These are phyloP conservation scores for Penicillium bialowiezense DNA, from an alignment of 495 filamentous ascomycete genomes.

Conservation along the genomic window DNA sequence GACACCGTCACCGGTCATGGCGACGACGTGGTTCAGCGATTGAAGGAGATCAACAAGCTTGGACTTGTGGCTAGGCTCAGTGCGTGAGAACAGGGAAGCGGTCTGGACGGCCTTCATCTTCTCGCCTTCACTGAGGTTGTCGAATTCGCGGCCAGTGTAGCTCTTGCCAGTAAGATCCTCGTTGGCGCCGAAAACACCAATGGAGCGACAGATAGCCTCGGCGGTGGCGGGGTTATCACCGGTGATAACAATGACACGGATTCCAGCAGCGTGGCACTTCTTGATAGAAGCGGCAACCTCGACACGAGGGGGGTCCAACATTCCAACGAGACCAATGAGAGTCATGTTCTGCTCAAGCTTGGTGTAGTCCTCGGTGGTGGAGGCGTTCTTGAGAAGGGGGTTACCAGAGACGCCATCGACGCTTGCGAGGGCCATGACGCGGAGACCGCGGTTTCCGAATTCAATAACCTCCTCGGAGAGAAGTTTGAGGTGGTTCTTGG, in stretches of 20 bases:
- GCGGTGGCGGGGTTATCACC: slow-evolving; percentile 97
- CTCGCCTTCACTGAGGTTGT: slow-evolving; percentile 73
- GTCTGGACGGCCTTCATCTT: slow-evolving; percentile 79
- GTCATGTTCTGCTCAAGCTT: slow-evolving; percentile 92
- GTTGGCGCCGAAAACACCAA: slow-evolving; percentile 81
- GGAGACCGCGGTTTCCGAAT: slow-evolving; percentile 87
- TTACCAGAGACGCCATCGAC: slow-evolving; percentile 69
- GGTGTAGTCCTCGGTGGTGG: slow-evolving; percentile 77
- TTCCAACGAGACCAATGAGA: slow-evolving; percentile 86
- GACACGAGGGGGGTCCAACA: slow-evolving; percentile 96
- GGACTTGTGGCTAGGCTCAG: slow-evolving; percentile 93
- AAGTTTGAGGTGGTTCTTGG: slow-evolving; percentile 61
- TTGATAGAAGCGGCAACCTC: slow-evolving; percentile 84
- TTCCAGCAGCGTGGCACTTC: slow-evolving; percentile 88
- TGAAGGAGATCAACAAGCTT: slow-evolving; percentile 96
- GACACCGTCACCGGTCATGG: slow-evolving; percentile 99
- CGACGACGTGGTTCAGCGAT: slow-evolving; percentile 88
- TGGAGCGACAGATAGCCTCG: slow-evolving; percentile 95
- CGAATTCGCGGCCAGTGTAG: slow-evolving; percentile 93
- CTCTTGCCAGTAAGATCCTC: slow-evolving; percentile 91
- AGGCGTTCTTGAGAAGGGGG: slow-evolving; percentile 67
- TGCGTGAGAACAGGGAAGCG: slow-evolving; percentile 93
- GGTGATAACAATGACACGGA: slow-evolving; percentile 96
- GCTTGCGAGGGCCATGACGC: slow-evolving; percentile 89
- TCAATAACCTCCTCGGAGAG: slow-evolving; percentile 77